Percentiles rank a stretch among this genome's conserved stretches.
phyloP scores from a whole-genome alignment of 257 asterid genomes.

The Ballota nigra region DNA sequence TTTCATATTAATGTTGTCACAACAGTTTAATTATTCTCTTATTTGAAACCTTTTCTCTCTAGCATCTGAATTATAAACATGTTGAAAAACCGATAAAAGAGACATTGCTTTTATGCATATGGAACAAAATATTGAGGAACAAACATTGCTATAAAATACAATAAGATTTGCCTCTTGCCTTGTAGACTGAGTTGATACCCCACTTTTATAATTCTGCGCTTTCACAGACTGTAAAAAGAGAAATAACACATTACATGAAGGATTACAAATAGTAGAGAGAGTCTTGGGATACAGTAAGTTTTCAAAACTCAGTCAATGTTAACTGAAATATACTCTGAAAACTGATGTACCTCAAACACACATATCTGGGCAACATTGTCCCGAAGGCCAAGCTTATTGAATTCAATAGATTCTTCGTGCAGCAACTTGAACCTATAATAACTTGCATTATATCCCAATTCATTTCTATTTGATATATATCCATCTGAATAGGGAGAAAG shows the following conservation, averaged over 20 bases:
- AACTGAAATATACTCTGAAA: constrained; percentile 16
- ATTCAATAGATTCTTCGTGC: constrained; percentile 86
- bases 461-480: constrained; percentile 6
- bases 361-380: constrained; percentile 97
- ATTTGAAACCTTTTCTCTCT: background rate
- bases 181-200: constrained; percentile 40
- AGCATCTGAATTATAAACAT: background rate
- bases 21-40: background rate
- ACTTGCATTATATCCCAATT: constrained; percentile 11
- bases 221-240: constrained; percentile 51
- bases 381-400: constrained; percentile 72
- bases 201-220: constrained; percentile 27
- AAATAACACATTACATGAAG: constrained; percentile 14
- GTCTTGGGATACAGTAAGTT: constrained; percentile 7
- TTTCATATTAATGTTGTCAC: constrained; percentile 1
- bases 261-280: background rate
- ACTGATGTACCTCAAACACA: constrained; percentile 72
- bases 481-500: background rate
- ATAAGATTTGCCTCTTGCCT: constrained; percentile 39
- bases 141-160: background rate
- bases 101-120: background rate
- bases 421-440: constrained; percentile 80
- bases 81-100: background rate
- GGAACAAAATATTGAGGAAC: constrained; percentile 16
- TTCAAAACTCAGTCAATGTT: constrained; percentile 2